These are phyloP conservation scores for Raphanus raphanistrum DNA, from an alignment of 345 rosid species.

Conservation along the genomic window DNA sequence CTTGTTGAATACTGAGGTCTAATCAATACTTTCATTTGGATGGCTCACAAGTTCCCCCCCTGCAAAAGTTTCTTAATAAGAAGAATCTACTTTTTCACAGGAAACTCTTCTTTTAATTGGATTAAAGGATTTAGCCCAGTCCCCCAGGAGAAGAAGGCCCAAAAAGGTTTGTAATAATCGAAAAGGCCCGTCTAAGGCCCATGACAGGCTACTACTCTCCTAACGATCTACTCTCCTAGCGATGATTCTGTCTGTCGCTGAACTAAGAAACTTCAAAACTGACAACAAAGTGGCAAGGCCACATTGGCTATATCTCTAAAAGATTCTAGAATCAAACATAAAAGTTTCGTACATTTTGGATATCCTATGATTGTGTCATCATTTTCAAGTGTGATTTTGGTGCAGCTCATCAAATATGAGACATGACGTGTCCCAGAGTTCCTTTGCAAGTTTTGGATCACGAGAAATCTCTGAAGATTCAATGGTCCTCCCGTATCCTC, in stretches of 20 bases:
- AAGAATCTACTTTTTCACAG: background rate
- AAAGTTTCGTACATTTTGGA: constrained; percentile 2
- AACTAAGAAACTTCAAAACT: background rate
- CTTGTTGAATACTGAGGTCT: background rate
- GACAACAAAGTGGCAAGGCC: background rate
- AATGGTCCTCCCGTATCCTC: constrained; percentile 70
- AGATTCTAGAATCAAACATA: background rate
- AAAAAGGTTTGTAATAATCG: background rate
- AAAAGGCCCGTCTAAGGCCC: background rate
- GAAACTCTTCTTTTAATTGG: background rate
- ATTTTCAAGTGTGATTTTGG: constrained; percentile 19
- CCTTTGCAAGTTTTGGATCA: constrained; percentile 49
- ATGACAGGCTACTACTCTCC: background rate
- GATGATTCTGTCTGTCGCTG: background rate
- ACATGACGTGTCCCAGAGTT: constrained; percentile 66
- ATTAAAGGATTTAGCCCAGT: background rate
- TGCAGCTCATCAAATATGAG: constrained; percentile 44
- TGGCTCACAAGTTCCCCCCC: constrained; percentile 13
- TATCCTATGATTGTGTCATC: background rate
- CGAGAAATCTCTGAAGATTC: constrained; percentile 56
- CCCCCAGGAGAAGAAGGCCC: background rate
- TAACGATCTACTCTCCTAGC: background rate
- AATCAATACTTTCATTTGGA: constrained; percentile 10
- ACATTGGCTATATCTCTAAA: background rate
- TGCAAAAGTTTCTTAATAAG: background rate